Base-by-base conservation (phyloP, 192 early-diverging fungal species). In the Thamnidium elegans region DNA sequence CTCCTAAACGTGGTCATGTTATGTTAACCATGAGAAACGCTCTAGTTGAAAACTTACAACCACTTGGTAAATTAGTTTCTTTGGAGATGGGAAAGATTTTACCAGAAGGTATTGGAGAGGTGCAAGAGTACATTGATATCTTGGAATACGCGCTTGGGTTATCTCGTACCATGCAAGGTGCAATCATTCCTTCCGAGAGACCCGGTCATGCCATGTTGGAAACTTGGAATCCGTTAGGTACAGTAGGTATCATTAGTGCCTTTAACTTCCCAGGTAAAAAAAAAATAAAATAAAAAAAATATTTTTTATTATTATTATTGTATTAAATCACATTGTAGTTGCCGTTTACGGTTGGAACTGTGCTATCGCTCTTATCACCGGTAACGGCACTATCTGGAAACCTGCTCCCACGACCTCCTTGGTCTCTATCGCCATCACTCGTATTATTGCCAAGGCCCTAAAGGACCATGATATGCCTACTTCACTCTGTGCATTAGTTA, bases 61-160 rank as follows among this genome's bases (percentile, higher is more conserved):
- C 87, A 14, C 82, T 98, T 44, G 95, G 93, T n/a, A 81, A 79
- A 20, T 80, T 98, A 17, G 92, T 98, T 9, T 78, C 93, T 11
- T 74, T 96, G 47, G 95, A 97, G 78, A 93, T 98, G 86, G 95
- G 95, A 68, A 98, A 98, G 80, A 95, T 98, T 63, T 62, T 89
- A 58, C 84, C 93, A 13, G 95, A 98, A 74, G 95, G 94, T 26
- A 78, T 93, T 20, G 94, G 95, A 43, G 95, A 98, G 68, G 87
- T 98, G 34, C 95, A 98, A 69, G 95, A 98, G 78, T 98, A 95
- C 80, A 87, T 98, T 65, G 95, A 98, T 73, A 88, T 98, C 55
- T 86, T 89, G 26, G 95, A 98, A 67, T 95, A 89, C 56, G 93
- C 95, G 13, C 75, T 95, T 4, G 95, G 95, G 21, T 80, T 98